Percentiles rank a stretch among this genome's conserved stretches.
Conservation (phyloP, 2,329 filamentous ascomycete species). For the Rutstroemia sp. region DNA sequence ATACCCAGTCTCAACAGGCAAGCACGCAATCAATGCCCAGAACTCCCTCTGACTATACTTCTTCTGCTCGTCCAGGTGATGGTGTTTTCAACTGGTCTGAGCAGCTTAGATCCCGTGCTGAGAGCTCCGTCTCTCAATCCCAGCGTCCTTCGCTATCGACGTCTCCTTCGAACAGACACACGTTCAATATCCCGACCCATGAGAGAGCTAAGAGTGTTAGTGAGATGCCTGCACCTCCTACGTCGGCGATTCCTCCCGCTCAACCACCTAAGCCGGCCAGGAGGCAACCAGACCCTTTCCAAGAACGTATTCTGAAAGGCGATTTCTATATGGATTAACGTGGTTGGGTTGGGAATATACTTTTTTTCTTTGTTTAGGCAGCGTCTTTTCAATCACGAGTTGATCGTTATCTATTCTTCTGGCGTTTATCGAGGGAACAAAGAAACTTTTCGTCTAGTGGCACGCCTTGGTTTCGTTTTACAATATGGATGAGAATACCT, state of each 20-base stretch:
- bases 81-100: conserved; percentile 92
- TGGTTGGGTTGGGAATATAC: neutral
- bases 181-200: conserved; percentile 36
- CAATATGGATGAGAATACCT: conserved; percentile 9
- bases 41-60: conserved; percentile 58
- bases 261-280: conserved; percentile 32
- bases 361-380: neutral
- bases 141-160: conserved; percentile 49
- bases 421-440: neutral
- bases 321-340: conserved; percentile 93
- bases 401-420: neutral
- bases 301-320: conserved; percentile 93
- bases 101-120: conserved; percentile 85
- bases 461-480: neutral
- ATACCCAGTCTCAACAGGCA: conserved; percentile 39
- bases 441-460: neutral
- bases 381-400: neutral
- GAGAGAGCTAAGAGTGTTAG: conserved; percentile 64
- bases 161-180: conserved; percentile 37
- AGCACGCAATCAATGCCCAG: conserved; percentile 48
- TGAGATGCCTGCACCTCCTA: conserved; percentile 51
- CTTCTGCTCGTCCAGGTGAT: conserved; percentile 68
- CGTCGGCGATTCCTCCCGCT: conserved; percentile 36
- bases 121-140: conserved; percentile 59
- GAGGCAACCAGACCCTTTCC: conserved; percentile 84